Conservation (phyloP, 2,329 filamentous ascomycete genomes). For the Pseudocercospora crystallina region DNA sequence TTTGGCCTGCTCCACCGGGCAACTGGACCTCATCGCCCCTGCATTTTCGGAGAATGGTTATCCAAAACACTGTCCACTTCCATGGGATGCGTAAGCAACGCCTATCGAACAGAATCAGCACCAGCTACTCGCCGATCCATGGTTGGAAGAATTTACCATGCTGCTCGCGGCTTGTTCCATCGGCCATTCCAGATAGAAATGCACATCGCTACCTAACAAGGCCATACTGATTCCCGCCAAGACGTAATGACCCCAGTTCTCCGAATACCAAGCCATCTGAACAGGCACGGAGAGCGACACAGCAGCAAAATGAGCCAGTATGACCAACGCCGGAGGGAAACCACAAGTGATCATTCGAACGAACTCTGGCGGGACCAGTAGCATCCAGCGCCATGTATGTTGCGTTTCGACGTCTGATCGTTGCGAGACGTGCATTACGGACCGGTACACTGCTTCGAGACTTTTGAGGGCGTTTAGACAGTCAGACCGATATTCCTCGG, state of each 20-base stretch:
- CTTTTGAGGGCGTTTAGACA: slow-evolving; percentile 7
- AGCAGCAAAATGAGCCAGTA: slow-evolving; percentile 25
- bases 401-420: slow-evolving; percentile 5
- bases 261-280: slow-evolving; percentile 9
- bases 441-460: slow-evolving; percentile 14
- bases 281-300: slow-evolving; percentile 16
- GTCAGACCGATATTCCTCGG: slow-evolving; percentile 1
- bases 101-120: slow-evolving; percentile 1
- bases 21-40: too few relatives aligned
- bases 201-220: slow-evolving; percentile 7
- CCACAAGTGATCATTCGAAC: slow-evolving; percentile 18
- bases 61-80: slow-evolving; percentile 10
- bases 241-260: slow-evolving; percentile 8
- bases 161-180: slow-evolving; percentile 7
- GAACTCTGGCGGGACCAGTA: slow-evolving; percentile 15
- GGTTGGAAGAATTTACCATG: neutral
- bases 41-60: neutral
- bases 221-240: slow-evolving; percentile 7
- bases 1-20: too few relatives aligned
- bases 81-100: neutral
- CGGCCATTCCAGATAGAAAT: slow-evolving; percentile 7
- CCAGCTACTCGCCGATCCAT: neutral
- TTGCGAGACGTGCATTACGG: slow-evolving; percentile 4
- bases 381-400: slow-evolving; percentile 13
- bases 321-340: slow-evolving; percentile 24